Evolutionary conservation across 2,329 filamentous ascomycete species (phyloP).

Genomic region (Graphium sp.): DNA sequence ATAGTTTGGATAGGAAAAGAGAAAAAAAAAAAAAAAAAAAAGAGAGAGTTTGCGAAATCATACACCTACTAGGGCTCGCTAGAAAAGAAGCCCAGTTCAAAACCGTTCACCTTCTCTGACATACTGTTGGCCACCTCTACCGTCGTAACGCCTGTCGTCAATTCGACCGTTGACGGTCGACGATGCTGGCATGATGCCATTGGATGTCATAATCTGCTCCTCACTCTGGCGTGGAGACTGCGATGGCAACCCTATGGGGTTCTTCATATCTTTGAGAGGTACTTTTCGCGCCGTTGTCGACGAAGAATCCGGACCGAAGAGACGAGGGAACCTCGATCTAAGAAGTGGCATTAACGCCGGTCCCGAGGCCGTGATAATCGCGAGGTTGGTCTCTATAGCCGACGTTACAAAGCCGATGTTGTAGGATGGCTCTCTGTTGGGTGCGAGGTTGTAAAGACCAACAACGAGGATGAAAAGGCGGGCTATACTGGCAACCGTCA

Average conservation of each 20-base stretch:
- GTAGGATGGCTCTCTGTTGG: constrained; percentile 10
- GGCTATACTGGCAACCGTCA: constrained; percentile 14
- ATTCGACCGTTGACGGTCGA: too few relatives aligned
- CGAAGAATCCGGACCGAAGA: constrained; percentile 11
- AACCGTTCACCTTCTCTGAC: too few relatives aligned
- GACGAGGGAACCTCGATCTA: constrained; percentile 14
- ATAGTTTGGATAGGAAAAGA: neutral
- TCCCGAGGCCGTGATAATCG: constrained; percentile 17
- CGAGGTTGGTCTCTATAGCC: constrained; percentile 17
- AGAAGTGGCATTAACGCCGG: constrained; percentile 17
- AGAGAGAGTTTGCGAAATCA: too few relatives aligned
- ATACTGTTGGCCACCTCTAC: too few relatives aligned
- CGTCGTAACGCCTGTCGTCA: too few relatives aligned
- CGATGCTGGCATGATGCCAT: constrained; percentile 21
- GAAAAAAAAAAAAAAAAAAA: constrained; percentile 1
- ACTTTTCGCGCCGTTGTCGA: too few relatives aligned
- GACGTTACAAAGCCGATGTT: constrained; percentile 14
- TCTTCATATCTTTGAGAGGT: too few relatives aligned
- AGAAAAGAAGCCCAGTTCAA: too few relatives aligned
- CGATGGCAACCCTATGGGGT: too few relatives aligned
- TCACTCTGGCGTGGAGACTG: too few relatives aligned
- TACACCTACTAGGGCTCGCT: too few relatives aligned
- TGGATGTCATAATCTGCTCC: constrained; percentile 22
- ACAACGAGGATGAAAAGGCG: constrained; percentile 12
- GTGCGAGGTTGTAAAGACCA: constrained; percentile 3